These are phyloP conservation scores for Taphrina confusa DNA, from an alignment of 1,139 yeast genomes.

Conservation along the genomic window DNA sequence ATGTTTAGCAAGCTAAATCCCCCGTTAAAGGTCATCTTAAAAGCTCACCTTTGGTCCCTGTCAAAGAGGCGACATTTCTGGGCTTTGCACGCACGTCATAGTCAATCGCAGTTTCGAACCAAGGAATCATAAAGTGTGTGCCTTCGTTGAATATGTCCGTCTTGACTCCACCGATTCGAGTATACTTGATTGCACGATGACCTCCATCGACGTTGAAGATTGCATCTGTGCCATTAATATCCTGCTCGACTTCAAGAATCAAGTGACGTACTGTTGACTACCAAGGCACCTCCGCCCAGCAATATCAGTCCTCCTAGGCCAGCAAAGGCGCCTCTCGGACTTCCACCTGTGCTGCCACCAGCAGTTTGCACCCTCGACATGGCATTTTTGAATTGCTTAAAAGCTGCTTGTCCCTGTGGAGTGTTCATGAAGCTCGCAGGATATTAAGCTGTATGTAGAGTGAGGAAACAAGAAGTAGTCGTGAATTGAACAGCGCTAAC, in stretches of 20 bases:
- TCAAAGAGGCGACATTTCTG: conserved; percentile 91
- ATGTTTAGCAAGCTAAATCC: too few relatives aligned
- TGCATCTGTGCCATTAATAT: conserved; percentile 1
- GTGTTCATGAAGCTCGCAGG: too few relatives aligned
- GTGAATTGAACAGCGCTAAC: too few relatives aligned
- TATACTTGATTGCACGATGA: conserved; percentile 92
- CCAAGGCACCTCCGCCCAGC: conserved; percentile 33
- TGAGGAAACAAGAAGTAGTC: too few relatives aligned
- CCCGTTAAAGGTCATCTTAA: too few relatives aligned
- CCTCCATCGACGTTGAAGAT: conserved; percentile 75
- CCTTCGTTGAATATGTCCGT: conserved; percentile 90
- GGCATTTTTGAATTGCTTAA: conserved; percentile 34
- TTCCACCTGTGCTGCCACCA: conserved; percentile 21
- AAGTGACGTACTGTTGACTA: conserved; percentile 7
- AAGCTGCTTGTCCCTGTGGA: conserved; percentile 33
- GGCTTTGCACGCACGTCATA: conserved; percentile 98
- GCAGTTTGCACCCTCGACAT: conserved; percentile 32
- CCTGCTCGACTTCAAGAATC: not conserved
- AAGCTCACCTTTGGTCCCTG: conserved; percentile 78
- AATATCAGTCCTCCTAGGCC: conserved; percentile 28
- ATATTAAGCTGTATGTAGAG: too few relatives aligned
- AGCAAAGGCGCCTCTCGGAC: conserved; percentile 29
- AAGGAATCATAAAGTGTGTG: conserved; percentile 89
- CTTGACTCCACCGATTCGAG: conserved; percentile 82
- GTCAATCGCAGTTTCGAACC: conserved; percentile 90